These are phyloP conservation scores for Aspergillus vadensis DNA, from an alignment of 2,329 filamentous ascomycete species.

Conservation along the genomic window DNA sequence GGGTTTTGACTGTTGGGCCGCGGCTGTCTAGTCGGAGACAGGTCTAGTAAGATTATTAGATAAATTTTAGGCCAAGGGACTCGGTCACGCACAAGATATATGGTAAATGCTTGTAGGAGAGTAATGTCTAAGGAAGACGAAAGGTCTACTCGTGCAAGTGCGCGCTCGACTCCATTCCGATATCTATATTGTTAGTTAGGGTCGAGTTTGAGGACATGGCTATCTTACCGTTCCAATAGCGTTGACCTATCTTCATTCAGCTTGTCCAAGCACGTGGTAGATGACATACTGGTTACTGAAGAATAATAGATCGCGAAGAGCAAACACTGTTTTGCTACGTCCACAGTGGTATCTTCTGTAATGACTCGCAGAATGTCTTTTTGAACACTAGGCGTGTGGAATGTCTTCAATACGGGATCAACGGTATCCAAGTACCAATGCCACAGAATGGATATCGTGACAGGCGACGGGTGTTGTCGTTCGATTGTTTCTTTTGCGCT, in stretches of 20 bases:
- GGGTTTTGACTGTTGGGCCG: constrained; percentile 15
- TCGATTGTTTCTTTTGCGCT: not conserved
- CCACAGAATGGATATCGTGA: constrained; percentile 19
- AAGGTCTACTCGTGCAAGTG: constrained; percentile 15
- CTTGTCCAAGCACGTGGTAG: constrained; percentile 15
- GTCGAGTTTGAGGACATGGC: not conserved
- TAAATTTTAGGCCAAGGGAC: too few relatives aligned
- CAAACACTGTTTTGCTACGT: constrained; percentile 15
- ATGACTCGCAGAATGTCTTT: constrained; percentile 48
- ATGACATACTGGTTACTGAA: constrained; percentile 16
- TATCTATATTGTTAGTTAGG: constrained; percentile 18
- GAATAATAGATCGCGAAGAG: constrained; percentile 25
- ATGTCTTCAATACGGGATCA: constrained; percentile 58
- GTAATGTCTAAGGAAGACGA: constrained; percentile 17
- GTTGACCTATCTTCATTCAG: constrained; percentile 14
- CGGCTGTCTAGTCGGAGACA: constrained; percentile 17
- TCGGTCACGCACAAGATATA: constrained; percentile 24
- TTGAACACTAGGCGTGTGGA: constrained; percentile 57
- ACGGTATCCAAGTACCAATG: constrained; percentile 38
- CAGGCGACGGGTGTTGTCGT: constrained; percentile 6
- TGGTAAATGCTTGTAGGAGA: constrained; percentile 23
- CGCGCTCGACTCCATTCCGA: constrained; percentile 21
- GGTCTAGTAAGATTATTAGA: constrained; percentile 13
- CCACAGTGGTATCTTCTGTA: not conserved
- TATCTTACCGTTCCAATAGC: constrained; percentile 17